These are phyloP conservation scores for Piloderma croceum DNA, from an alignment of 768 basidiomycete genomes.

Conservation along the genomic window DNA sequence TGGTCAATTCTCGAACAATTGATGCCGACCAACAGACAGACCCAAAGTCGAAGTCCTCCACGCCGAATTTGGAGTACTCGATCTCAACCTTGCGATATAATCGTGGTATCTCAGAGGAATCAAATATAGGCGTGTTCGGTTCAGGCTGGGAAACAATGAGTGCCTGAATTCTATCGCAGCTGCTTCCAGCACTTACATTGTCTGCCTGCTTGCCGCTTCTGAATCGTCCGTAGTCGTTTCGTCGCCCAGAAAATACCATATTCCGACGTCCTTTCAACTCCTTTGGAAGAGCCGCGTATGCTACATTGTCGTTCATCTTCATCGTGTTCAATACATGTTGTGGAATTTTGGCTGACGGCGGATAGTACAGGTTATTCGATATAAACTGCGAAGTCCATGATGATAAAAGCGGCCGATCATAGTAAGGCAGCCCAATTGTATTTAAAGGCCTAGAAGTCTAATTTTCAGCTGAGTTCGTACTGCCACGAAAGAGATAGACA, in stretches of 20 bases:
- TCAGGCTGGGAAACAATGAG: conserved; percentile 43
- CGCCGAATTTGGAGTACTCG: conserved; percentile 96
- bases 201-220: conserved; percentile 77
- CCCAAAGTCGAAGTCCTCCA: conserved; percentile 99
- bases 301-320: conserved; percentile 84
- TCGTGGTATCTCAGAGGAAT: conserved; percentile 60
- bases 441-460: conserved; percentile 66
- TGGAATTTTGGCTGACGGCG: conserved; percentile 75
- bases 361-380: conserved; percentile 42
- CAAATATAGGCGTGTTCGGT: conserved; percentile 45
- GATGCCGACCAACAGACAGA: conserved; percentile 38
- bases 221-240: conserved; percentile 65
- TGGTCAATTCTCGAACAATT: not conserved
- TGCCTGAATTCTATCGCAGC: too few relatives aligned
- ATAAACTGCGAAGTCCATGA: conserved; percentile 53
- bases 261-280: conserved; percentile 84
- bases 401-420: conserved; percentile 70
- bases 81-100: conserved; percentile 93
- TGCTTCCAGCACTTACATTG: too few relatives aligned
- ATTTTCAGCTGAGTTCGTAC: not conserved
- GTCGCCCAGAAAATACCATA: conserved; percentile 49
- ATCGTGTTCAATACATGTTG: conserved; percentile 69
- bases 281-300: conserved; percentile 83
- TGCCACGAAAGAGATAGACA: conserved; percentile 3
- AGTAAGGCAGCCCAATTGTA: conserved; percentile 82